Evolutionary conservation across 106 monocot species (phyloP), one percentile per base, ranked within the genome.

Genomic region (Allium cepa): DNA sequence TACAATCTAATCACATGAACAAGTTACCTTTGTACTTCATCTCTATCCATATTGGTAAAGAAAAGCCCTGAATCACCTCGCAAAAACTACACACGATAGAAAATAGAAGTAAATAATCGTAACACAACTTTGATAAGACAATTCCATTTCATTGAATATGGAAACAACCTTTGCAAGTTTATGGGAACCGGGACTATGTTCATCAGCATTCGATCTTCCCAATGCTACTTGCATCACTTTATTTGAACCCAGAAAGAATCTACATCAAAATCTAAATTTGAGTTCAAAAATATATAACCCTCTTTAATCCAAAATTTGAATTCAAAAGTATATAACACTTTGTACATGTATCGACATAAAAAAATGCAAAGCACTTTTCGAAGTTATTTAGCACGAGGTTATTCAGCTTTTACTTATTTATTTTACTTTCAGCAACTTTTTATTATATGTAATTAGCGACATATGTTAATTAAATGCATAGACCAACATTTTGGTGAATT

Each of bases 221-320:
- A 99, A 67, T 7, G 97, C 53, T 28, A 90, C 62, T 76, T 92
- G 92, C 97, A 99, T 99, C 11, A 93, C 97, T 74, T 92, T 99
- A 65, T 93, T 99, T 48, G 89, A 84, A 26, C 89, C 92, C 53
- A 99, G 90, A 79, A 99, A 99, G 63, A 99, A 84, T 72, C 97
- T 97, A 47, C 56, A 11, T 75, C 8, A 14, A 69, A 9, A 27
- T 52, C 28, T 8, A 67, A 59, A 67, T 67, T 67, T 67, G 50
- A 49, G 28, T 51, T 49, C 49, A 65, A 22, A 57, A 26, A n/a
- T 46, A 36, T 36, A 36, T 36, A 1, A 36, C 36, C 5, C 5
- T 36, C 36, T 36, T 36, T 36, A 36, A 36, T 36, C 36, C 36
- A 36, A 36, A 22, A 36, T 36, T 36, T 36, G 5, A 36, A 36